Evolutionary conservation across 495 filamentous ascomycete species (phyloP).

Genomic region (Poronia punctata): DNA sequence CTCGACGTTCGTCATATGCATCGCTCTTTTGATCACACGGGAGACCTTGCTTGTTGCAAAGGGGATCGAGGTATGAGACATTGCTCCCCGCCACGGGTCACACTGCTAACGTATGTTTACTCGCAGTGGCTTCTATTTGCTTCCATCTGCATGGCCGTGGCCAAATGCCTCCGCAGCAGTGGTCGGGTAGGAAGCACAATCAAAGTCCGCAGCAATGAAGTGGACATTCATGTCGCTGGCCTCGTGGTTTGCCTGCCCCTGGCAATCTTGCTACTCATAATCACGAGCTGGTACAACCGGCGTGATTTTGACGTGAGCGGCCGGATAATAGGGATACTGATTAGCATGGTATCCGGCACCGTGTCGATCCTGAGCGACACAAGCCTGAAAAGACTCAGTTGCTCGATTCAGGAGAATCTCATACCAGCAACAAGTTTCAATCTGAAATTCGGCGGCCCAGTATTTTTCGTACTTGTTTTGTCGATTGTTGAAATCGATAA

Average conservation of each 20-base stretch:
- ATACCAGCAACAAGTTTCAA: background rate
- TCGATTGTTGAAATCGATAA: slow-evolving; percentile 10
- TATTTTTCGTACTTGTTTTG: slow-evolving; percentile 4
- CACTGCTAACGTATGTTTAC: too few relatives aligned
- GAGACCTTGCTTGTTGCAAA: slow-evolving; percentile 12
- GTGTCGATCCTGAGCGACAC: slow-evolving; percentile 6
- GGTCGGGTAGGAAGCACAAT: slow-evolving; percentile 4
- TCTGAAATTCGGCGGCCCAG: slow-evolving; percentile 5
- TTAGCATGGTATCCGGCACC: slow-evolving; percentile 2
- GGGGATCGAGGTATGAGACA: slow-evolving; percentile 6
- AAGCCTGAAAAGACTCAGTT: slow-evolving; percentile 4
- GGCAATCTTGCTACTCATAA: slow-evolving; percentile 1
- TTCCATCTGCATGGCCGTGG: background rate
- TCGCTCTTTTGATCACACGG: slow-evolving; percentile 4
- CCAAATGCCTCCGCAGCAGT: slow-evolving; percentile 3
- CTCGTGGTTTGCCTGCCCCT: slow-evolving; percentile 5
- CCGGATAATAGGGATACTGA: background rate
- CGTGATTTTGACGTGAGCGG: slow-evolving; percentile 7
- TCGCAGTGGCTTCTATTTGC: slow-evolving; percentile 8
- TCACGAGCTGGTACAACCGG: slow-evolving; percentile 12
- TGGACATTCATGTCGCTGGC: slow-evolving; percentile 4
- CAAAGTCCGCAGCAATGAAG: background rate
- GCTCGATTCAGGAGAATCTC: slow-evolving; percentile 3
- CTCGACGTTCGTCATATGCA: slow-evolving; percentile 4
- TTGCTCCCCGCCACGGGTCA: background rate